These are phyloP conservation scores for Suillus cothurnatus DNA, from an alignment of 768 basidiomycete species.

Conservation along the genomic window DNA sequence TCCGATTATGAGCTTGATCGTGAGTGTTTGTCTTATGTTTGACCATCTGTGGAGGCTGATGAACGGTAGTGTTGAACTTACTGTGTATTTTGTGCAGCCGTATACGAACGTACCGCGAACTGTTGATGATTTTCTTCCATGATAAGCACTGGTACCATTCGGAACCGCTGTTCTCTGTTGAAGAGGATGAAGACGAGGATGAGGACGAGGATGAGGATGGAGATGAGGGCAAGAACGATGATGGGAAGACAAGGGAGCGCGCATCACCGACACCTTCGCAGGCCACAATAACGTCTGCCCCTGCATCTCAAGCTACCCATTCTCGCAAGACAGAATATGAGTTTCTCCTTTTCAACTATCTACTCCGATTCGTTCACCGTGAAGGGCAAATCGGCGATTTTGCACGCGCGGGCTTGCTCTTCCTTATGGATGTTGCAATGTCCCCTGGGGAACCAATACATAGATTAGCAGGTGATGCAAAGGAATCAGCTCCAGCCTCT, in stretches of 20 bases:
- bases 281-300: constrained; percentile 54
- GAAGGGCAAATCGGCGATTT: constrained; percentile 94
- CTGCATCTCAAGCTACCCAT: constrained; percentile 41
- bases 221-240: constrained; percentile 17
- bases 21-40: constrained; percentile 42
- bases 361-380: constrained; percentile 92
- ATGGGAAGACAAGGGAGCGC: constrained; percentile 18
- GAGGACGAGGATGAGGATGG: constrained; percentile 48
- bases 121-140: constrained; percentile 97
- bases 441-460: constrained; percentile 63
- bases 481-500: constrained; percentile 24
- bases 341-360: constrained; percentile 93
- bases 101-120: constrained; percentile 84
- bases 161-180: constrained; percentile 72
- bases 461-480: constrained; percentile 40
- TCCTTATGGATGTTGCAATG: constrained; percentile 95
- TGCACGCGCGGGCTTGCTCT: constrained; percentile 89
- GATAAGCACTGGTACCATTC: constrained; percentile 88
- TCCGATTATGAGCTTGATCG: constrained; percentile 89
- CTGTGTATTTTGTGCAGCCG: constrained; percentile 92
- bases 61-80: constrained; percentile 78
- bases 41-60: constrained; percentile 10
- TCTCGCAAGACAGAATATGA: constrained; percentile 86
- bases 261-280: constrained; percentile 67
- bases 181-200: constrained; percentile 67